A percentile compares a stretch with the other conserved stretches of the same genome.
These are phyloP conservation scores for Sclerotinia borealis DNA, from an alignment of 2,329 filamentous ascomycete genomes.

Conservation along the genomic window DNA sequence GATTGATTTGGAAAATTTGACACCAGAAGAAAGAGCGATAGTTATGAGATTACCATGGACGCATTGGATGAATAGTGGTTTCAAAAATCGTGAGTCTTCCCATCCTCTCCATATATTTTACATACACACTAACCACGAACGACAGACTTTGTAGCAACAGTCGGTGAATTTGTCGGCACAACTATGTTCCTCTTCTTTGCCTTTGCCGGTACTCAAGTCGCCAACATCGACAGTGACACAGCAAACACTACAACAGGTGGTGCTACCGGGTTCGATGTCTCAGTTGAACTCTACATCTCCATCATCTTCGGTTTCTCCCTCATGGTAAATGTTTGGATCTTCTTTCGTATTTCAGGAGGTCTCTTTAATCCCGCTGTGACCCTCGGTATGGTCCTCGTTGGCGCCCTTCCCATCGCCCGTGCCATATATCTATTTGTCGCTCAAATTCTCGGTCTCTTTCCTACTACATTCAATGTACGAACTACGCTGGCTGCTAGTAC, in stretches of 20 bases:
- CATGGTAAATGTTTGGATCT: constrained; percentile 50
- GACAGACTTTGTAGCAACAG: constrained; percentile 26
- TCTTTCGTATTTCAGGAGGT: constrained; percentile 46
- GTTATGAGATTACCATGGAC: constrained; percentile 41
- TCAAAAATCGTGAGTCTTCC: constrained; percentile 36
- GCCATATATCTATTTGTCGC: constrained; percentile 31
- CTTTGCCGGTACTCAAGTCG: constrained; percentile 30
- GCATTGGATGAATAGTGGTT: constrained; percentile 42
- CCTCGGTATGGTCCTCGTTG: constrained; percentile 34
- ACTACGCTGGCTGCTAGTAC: constrained; percentile 38
- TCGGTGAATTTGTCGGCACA: constrained; percentile 32
- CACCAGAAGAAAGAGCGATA: constrained; percentile 37
- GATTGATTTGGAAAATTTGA: constrained; percentile 37
- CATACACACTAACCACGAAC: neutral
- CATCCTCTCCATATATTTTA: neutral
- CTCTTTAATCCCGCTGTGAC: constrained; percentile 46
- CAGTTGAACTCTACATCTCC: constrained; percentile 36
- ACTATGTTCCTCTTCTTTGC: constrained; percentile 35
- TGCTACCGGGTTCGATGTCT: constrained; percentile 22
- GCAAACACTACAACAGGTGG: neutral
- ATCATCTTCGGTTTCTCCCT: constrained; percentile 35
- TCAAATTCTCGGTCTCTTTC: constrained; percentile 27
- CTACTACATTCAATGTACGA: constrained; percentile 41
- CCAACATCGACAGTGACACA: constrained; percentile 24
- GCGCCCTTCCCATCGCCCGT: constrained; percentile 32